phyloP scores from a whole-genome alignment of 306 rosid genomes.

The Myrica gale region DNA sequence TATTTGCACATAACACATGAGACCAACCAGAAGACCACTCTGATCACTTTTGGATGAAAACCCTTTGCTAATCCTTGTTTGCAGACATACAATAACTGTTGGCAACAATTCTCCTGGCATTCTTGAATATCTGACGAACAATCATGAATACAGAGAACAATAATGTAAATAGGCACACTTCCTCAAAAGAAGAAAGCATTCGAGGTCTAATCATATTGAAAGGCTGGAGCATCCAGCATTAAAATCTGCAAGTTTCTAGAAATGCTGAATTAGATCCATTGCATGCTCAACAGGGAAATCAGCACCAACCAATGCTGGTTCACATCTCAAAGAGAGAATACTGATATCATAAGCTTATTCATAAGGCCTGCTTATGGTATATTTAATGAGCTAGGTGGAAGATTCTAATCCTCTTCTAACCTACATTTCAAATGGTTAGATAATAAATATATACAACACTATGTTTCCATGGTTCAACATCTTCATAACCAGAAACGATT shows the following conservation, averaged over 20 bases:
- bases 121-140: conserved; percentile 69
- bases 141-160: conserved; percentile 17
- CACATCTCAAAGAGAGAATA: neutral
- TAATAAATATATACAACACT: too few relatives aligned
- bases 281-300: neutral
- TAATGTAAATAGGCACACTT: conserved; percentile 14
- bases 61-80: conserved; percentile 63
- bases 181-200: conserved; percentile 19
- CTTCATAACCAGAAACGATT: neutral
- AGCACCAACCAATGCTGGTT: neutral
- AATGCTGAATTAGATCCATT: neutral
- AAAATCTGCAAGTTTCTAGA: neutral
- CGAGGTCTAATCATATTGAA: conserved; percentile 3
- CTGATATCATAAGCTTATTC: neutral
- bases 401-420: neutral
- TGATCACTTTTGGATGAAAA: conserved; percentile 67
- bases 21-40: conserved; percentile 73
- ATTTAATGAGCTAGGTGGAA: neutral
- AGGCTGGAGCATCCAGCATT: conserved; percentile 1
- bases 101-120: conserved; percentile 85
- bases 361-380: neutral
- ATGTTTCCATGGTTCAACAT: neutral
- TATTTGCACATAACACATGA: neutral
- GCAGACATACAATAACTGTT: conserved; percentile 58
- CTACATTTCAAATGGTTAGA: neutral